These are phyloP conservation scores for Elongisporangium prolatum DNA, from an alignment of 352 stramenopile genomes.

Conservation along the genomic window DNA sequence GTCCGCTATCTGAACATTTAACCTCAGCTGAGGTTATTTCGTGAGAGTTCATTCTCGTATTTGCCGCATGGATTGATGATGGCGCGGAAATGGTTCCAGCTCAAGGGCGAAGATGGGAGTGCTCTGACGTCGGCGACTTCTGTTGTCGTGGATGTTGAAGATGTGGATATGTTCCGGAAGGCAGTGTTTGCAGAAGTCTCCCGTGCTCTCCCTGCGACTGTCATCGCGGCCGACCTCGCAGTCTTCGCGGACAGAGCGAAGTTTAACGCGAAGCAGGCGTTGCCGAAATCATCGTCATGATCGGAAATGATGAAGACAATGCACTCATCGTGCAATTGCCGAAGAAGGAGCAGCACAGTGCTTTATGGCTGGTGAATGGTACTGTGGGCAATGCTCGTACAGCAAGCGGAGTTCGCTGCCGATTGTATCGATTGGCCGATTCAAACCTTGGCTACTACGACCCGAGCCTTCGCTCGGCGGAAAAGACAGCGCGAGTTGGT, in stretches of 20 bases:
- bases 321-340: neutral
- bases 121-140: constrained; percentile 1
- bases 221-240: constrained; percentile 3
- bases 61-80: constrained; percentile 4
- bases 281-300: neutral
- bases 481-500: too few species aligned
- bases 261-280: neutral
- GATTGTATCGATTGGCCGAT: too few species aligned
- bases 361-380: too few species aligned
- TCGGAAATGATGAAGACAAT: neutral
- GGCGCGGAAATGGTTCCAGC: constrained; percentile 11
- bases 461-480: too few species aligned
- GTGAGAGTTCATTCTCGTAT: too few species aligned
- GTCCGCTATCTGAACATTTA: too few species aligned
- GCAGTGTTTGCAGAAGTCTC: too few species aligned
- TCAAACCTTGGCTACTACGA: too few species aligned
- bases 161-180: constrained; percentile 6
- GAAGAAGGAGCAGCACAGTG: too few species aligned
- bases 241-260: neutral
- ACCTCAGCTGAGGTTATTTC: too few species aligned
- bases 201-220: neutral
- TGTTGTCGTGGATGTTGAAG: constrained; percentile 12
- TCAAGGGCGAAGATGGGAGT: constrained; percentile 6
- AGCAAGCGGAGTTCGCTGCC: too few species aligned
- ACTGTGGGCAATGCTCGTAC: too few species aligned